Evolutionary conservation across 176 grass and related monocot species (phyloP), one percentile per base, ranked within the genome.

Genomic region (Oryza coarctata): DNA sequence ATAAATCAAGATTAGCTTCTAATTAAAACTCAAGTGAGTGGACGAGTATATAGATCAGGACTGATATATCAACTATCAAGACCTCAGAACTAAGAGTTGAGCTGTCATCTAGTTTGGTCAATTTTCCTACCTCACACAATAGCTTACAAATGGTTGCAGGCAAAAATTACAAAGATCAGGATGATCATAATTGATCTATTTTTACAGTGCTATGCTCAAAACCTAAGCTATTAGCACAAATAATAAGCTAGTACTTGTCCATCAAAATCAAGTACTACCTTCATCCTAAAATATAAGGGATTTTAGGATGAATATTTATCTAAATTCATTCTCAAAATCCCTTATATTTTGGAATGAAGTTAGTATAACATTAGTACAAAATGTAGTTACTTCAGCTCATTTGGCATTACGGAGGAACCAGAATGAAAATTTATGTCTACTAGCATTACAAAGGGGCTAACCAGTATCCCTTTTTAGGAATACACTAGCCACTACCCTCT

Each of bases 141-240:
- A 71, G 63, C 55, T 28, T 20, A 63, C n/a, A 15, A 69, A 76
- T 65, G 52, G 52, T 49, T 82, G 68, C 7, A 69, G 18, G 75
- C 4, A 1, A 52, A 79, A 68, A 43, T 13, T 35, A 50, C 14
- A 64, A 50, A 70, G 4, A 70, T 62, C 8, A 70, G 9, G 43
- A 57, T 41, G 31, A 73, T 7, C 32, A 20, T 13, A 22, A 1
- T 33, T 41, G 12, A 57, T 22, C 1, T 55, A 74, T 74, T 74
- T 80, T 39, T 33, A 65, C 7, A 39, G 47, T 12, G 26, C 22
- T 0, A 27, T 34, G 29, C 57, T 73, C 27, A 2, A 64, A 58
- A 43, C 38, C 33, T 9, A 63, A 43, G 20, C 2, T 7, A 69
- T 70, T 4, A 31, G 64, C 12, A 9, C n/a, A 35, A 80, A 32